These are phyloP conservation scores for Colletotrichum viniferum DNA, from an alignment of 2,329 filamentous ascomycete genomes.

Conservation along the genomic window DNA sequence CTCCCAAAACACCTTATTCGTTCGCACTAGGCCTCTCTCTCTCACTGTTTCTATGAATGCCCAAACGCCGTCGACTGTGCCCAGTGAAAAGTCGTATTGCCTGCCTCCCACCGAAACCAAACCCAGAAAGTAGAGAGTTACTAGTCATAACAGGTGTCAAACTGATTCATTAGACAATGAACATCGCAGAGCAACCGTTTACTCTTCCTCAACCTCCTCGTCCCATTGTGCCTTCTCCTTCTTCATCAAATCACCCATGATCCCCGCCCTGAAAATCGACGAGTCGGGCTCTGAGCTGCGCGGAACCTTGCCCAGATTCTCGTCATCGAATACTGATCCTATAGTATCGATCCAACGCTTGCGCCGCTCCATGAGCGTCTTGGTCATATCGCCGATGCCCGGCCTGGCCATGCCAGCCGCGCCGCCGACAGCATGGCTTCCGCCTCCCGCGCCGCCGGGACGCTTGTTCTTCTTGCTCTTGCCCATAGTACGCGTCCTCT, in stretches of 20 bases:
- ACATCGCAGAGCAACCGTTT: slow-evolving; percentile 11
- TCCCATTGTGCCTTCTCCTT: slow-evolving; percentile 82
- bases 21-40: background rate
- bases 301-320: slow-evolving; percentile 76
- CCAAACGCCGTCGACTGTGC: slow-evolving; percentile 11
- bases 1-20: background rate
- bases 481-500: slow-evolving; percentile 91
- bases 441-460: slow-evolving; percentile 75
- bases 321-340: slow-evolving; percentile 86
- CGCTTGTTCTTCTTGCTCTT: slow-evolving; percentile 92
- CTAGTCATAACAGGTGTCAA: slow-evolving; percentile 1
- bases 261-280: slow-evolving; percentile 73
- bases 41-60: background rate
- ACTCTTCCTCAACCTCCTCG: slow-evolving; percentile 75
- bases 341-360: slow-evolving; percentile 91
- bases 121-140: background rate
- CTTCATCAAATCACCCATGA: slow-evolving; percentile 77
- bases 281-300: slow-evolving; percentile 65
- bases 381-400: slow-evolving; percentile 88
- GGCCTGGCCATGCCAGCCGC: slow-evolving; percentile 70
- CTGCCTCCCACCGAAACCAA: background rate
- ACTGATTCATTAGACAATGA: background rate
- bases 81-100: background rate
- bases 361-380: slow-evolving; percentile 90
- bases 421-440: slow-evolving; percentile 63